Base-by-base conservation (phyloP, 78 protist genomes). In the Cavenderia fasciculata region DNA sequence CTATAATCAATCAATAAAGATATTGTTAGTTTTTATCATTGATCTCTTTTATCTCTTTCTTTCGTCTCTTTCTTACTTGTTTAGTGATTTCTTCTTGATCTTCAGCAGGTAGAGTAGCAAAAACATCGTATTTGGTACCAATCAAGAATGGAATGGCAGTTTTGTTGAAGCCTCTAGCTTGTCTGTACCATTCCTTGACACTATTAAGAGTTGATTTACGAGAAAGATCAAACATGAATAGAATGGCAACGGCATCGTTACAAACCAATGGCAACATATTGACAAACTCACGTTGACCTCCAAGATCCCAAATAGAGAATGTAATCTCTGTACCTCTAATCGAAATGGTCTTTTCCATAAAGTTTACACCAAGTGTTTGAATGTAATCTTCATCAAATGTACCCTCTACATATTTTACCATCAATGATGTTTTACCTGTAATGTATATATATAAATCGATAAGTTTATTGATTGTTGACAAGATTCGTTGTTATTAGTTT, bases 201-300 rank as follows among this genome's bases (percentile, higher is more conserved):
- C 89, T 74, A 77, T 88, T 86, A 6, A 99, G 72, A 1, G 99
- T 96, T 19, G 94, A 44, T 51, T 96, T 96, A 54, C 99, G 62
- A 10, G 98, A 86, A 5, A 99, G 95, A 70, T 99, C 99, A 68
- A 99, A 99, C 97, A 98, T 92, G 41, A 97, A 98, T n/a, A 98
- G 85, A 33, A 99, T 77, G 6, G 98, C 99, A 6, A 86, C 96
- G 7, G 99, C 99, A 27, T 99, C 99, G 47, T 87, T 96, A 68
- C 98, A 96, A 31, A 97, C 99, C 0, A 99, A 65, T 8, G 99
- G 99, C 29, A 99, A 73, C 99, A 99, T 98, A 77, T 95, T 95
- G 38, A 92, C 85, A 66, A 98, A 99, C 77, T 98, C 99, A 16
- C 95, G 23, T 68, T 96, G 96, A 23, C 98, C 99, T 68, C 99